A percentile compares a stretch with the other conserved stretches of the same genome.
These are phyloP conservation scores for Cladosporium sp. DNA, from an alignment of 2,329 filamentous ascomycete genomes.

Conservation along the genomic window DNA sequence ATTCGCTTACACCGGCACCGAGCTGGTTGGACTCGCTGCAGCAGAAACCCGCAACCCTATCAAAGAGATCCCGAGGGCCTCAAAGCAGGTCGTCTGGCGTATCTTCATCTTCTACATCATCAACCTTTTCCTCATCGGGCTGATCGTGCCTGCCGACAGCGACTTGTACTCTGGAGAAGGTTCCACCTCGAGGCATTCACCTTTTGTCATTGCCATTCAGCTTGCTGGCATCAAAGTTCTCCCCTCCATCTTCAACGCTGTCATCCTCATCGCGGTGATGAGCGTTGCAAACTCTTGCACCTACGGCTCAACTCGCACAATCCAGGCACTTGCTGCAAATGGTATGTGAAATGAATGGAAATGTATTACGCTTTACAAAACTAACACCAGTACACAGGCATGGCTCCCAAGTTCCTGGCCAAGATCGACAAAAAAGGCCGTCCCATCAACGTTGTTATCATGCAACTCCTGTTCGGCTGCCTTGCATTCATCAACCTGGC, in stretches of 20 bases:
- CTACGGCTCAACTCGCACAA: slow-evolving; percentile 67
- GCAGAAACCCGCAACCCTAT: slow-evolving; percentile 48
- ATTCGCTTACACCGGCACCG: slow-evolving; percentile 59
- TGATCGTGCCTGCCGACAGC: slow-evolving; percentile 29
- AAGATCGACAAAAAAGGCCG: slow-evolving; percentile 70
- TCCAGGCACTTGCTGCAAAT: slow-evolving; percentile 66
- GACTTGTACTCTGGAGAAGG: slow-evolving; percentile 23
- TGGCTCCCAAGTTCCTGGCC: slow-evolving; percentile 50
- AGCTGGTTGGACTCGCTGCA: slow-evolving; percentile 48
- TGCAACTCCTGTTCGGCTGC: slow-evolving; percentile 64
- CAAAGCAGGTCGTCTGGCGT: slow-evolving; percentile 29
- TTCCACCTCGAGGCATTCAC: slow-evolving; percentile 40
- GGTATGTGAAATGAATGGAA: not conserved
- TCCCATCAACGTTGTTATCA: slow-evolving; percentile 64
- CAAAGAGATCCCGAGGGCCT: slow-evolving; percentile 35
- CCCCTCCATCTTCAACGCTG: slow-evolving; percentile 59
- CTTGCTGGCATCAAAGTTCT: slow-evolving; percentile 55
- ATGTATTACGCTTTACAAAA: not conserved
- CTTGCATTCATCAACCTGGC: slow-evolving; percentile 63
- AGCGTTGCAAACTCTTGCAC: slow-evolving; percentile 52
- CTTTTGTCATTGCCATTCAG: slow-evolving; percentile 60
- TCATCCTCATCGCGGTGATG: slow-evolving; percentile 56
- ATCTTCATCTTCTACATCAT: slow-evolving; percentile 30
- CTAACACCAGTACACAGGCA: slow-evolving; percentile 48
- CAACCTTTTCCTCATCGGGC: slow-evolving; percentile 26